Evolutionary conservation across 1,139 yeast species (phyloP), one percentile per base, ranked within the genome.

Genomic region (Lodderomyces theae): DNA sequence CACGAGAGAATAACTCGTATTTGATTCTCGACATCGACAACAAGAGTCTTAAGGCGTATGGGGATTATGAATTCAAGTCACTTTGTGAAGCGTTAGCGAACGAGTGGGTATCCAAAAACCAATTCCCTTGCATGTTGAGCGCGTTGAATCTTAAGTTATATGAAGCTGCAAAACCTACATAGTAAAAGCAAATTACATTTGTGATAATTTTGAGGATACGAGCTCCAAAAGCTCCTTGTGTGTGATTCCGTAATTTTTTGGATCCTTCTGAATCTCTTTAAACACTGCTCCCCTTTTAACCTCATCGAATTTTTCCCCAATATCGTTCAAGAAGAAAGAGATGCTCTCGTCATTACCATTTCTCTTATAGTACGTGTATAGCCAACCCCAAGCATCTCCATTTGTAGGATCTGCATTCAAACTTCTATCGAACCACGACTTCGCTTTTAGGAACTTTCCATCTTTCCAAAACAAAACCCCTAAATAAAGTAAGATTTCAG

Each of bases 371-470:
- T 60, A 80, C 33, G 73, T 69, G 53, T 75, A 78, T 38, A 73
- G 60, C 86, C 90, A 84, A 0, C 79, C 77, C 88, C 95, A 89
- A 4, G 73, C 61, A 58, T 90, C 97, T 3, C 96, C 97, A 55
- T 71, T 74, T 12, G 61, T 64, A 1, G 66, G 58, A 45, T 82
- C 80, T n/a, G 69, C 66, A 10, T 35, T 42, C 15, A 81, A 56
- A 3, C 94, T 84, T 39, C 89, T 72, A 36, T 83, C 83, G 49
- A 89, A 77, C 92, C 96, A 90, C 12, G 80, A 72, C 42, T 69
- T 67, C 0, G 95, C 89, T 50, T 82, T 82, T 2, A 74, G 61
- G 31, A 70, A 61, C 50, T 86, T 86, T 0, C 86, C 83, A 26
- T 80, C 86, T 2, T 64, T 53, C 84, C 86, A 86, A 51, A 88